Evolutionary conservation across 495 filamentous ascomycete species (phyloP), one percentile per base, ranked within the genome.

Genomic region (Chaetomium tenue): DNA sequence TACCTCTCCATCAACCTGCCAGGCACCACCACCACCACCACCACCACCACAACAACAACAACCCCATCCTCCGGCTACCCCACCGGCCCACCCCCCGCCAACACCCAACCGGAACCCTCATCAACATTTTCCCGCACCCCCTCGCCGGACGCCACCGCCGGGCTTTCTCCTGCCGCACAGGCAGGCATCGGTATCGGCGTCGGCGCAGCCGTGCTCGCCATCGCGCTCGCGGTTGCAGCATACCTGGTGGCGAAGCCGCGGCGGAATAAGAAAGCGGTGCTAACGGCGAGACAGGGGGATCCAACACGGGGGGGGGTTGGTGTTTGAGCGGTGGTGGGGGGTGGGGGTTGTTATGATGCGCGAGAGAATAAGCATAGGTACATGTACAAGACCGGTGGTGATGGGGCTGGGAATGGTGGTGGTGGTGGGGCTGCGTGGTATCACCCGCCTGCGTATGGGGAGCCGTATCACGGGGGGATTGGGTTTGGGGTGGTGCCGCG

Each of bases 181-280:
- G 55, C 55, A 42, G 55, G 55, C 37, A n/a, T n/a, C n/a, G n/a
- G n/a, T n/a, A 58, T 58, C 55, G 55, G 37, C 33, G 55, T 11
- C 20, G 33, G 55, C n/a, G n/a, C 37, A 1, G 55, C 1, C 3
- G 37, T 58, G 0, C n/a, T 42, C 3, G 55, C 13, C 7, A 13
- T 42, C n/a, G 18, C 20, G 18, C 20, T 44, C 39, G 22, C 33
- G 20, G 39, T 37, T 1, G 20, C 44, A 1, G 55, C 33, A 5
- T 58, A 44, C 20, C 55, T 58, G 5, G n/a, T n/a, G 12, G n/a
- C 5, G 2, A 47, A 47, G 18, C n/a, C 20, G 44, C 44, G n/a
- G 13, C n/a, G 18, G 44, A 47, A 47, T 8, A 22, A 47, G 7
- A 1, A 8, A 18, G n/a, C 44, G 5, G 1, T 47, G 16, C 18